Evolutionary conservation across 495 filamentous ascomycete genomes (phyloP).

Genomic region (Xylaria sp.): DNA sequence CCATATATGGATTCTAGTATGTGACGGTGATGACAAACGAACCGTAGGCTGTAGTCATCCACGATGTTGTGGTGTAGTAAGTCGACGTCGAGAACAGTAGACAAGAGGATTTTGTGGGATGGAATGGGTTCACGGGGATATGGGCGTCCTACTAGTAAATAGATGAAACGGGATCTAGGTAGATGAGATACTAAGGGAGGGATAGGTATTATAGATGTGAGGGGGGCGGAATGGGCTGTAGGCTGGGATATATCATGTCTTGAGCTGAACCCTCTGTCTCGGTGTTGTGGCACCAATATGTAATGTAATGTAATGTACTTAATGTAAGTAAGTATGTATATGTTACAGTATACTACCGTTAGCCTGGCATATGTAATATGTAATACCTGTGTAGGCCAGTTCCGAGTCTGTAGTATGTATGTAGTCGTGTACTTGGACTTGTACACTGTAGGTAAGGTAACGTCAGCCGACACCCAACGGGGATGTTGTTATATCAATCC

Average conservation of each 20-base stretch:
- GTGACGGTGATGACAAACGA: neutral
- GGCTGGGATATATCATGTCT: slow-evolving; percentile 21
- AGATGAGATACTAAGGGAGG: neutral
- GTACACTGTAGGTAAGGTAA: slow-evolving; percentile 17
- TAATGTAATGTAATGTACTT: no score
- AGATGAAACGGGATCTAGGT: slow-evolving; percentile 14
- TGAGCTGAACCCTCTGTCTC: slow-evolving; percentile 13
- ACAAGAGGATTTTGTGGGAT: slow-evolving; percentile 18
- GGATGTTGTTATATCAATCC: slow-evolving; percentile 12
- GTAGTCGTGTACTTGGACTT: neutral
- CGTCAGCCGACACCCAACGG: slow-evolving; percentile 20
- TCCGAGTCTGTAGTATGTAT: no score
- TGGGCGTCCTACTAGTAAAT: slow-evolving; percentile 2
- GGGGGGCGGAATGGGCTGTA: neutral
- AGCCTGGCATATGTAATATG: no score
- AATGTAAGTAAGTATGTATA: neutral
- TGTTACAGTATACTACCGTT: no score
- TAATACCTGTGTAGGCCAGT: no score
- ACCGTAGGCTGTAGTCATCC: slow-evolving; percentile 3
- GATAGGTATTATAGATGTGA: neutral
- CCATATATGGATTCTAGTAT: slow-evolving; percentile 5
- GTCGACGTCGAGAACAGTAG: slow-evolving; percentile 9
- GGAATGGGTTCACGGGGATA: neutral
- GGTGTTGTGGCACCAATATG: slow-evolving; percentile 3
- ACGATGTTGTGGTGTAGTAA: slow-evolving; percentile 15